Base-by-base conservation (phyloP, 2,329 filamentous ascomycete genomes). In the Xylariaceae sp. region DNA sequence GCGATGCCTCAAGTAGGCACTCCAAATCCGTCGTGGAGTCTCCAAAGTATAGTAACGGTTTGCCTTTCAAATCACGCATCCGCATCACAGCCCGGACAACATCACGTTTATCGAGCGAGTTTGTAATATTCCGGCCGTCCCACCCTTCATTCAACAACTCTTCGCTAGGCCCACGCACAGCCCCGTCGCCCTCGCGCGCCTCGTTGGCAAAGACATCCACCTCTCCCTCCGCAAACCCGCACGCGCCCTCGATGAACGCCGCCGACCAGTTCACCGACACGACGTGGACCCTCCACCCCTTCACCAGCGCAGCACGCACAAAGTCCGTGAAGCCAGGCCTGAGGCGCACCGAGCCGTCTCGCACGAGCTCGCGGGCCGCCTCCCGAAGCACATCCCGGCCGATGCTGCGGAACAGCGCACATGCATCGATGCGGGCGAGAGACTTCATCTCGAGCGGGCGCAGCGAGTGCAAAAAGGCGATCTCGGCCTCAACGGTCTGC, bases 1-100 rank as follows among this genome's bases (percentile, higher is more conserved):
- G 46, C 4, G 69, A 67, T 1, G 65, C 67, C 27, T 66, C 63
- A 3, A 80, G 60, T 39, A 84, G 66, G 55, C 80, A 83, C 62
- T 77, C 74, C 53, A 83, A 66, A 63, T 84, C 80, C 1, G 80
- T 83, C 1, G 73, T 73, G 31, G 80, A 81, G 64, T 84, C 80
- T 6, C 80, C 80, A 64, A 82, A 75, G 67, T 83, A 84, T n/a
- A 80, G 64, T n/a, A 71, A 64, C 4, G 56, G 64, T 62, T 35
- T 42, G 2, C 53, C 60, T 31, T 55, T 7, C 1, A 54, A 59
- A 3, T 64, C 59, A n/a, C 62, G 62, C 19, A 26, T 29, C 26
- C 57, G 41, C 40, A 62, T 55, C 43, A 74, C 59, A 5, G 67
- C 61, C n/a, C 64, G 52, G 55, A 80, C 62, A 2, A 71, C 75